Conservation (phyloP, 148 eudicot species). For the Diospyros lotus region DNA sequence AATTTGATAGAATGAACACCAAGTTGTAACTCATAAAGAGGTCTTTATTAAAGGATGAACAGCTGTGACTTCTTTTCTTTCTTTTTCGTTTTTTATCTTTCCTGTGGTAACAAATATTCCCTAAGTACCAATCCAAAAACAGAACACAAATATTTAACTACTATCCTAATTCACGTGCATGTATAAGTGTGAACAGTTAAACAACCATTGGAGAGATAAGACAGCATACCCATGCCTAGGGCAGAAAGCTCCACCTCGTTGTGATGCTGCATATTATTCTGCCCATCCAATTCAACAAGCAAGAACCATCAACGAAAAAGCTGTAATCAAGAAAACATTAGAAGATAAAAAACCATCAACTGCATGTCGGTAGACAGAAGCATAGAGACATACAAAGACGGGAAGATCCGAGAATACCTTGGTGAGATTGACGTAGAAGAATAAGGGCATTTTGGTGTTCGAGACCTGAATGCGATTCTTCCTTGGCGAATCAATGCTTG, state of each 20-base stretch:
- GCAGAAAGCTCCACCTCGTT: conserved; percentile 69
- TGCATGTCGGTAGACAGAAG: background rate
- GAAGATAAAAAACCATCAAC: background rate
- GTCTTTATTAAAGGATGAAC: background rate
- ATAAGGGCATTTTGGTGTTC: conserved; percentile 61
- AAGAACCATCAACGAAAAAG: background rate
- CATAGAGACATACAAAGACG: background rate
- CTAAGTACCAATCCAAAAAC: background rate
- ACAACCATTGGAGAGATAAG: background rate
- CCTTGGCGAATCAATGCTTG: conserved; percentile 28
- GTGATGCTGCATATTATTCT: conserved; percentile 63
- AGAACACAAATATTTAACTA: background rate
- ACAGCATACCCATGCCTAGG: conserved; percentile 57
- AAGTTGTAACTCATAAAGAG: too few relatives aligned
- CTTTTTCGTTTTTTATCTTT: background rate
- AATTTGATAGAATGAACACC: too few relatives aligned
- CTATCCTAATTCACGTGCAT: background rate
- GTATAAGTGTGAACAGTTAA: background rate
- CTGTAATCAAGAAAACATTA: background rate
- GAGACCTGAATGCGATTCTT: conserved; percentile 69
- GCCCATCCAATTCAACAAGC: conserved; percentile 11
- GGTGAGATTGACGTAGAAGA: conserved; percentile 71
- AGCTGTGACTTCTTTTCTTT: background rate
- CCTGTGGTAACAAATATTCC: background rate
- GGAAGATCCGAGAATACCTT: conserved; percentile 29